Conservation (phyloP, 306 rosid genomes). For the Luffa acutangula region DNA sequence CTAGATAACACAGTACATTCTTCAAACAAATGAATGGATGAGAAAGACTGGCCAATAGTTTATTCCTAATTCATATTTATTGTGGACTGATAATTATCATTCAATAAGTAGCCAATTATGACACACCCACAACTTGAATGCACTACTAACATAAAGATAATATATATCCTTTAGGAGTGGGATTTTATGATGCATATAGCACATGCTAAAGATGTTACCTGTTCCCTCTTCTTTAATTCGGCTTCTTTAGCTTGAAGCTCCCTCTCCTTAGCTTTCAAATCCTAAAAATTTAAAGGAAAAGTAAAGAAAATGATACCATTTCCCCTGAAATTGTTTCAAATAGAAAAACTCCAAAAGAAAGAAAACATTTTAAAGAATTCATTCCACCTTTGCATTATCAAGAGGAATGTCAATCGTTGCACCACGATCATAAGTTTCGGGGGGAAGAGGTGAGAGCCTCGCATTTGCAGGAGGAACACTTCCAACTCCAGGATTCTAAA, state of each 20-base stretch:
- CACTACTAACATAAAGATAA: background rate
- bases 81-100: background rate
- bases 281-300: constrained; percentile 23
- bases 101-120: background rate
- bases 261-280: constrained; percentile 62
- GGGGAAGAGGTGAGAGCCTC: constrained; percentile 60
- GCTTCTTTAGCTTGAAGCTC: constrained; percentile 79
- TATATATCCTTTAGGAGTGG: background rate
- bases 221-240: constrained; percentile 80
- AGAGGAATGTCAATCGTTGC: constrained; percentile 59
- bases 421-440: constrained; percentile 58
- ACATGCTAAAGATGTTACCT: constrained; percentile 32
- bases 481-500: constrained; percentile 34
- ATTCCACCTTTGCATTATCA: constrained; percentile 40
- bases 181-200: background rate
- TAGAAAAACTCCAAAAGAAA: background rate
- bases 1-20: background rate
- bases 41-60: background rate
- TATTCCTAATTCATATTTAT: background rate
- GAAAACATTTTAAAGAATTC: constrained; percentile 6
- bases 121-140: background rate
- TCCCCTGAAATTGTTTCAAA: background rate
- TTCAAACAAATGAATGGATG: background rate
- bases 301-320: background rate
- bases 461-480: constrained; percentile 43